Evolutionary conservation across 805 yeast genomes (phyloP), one percentile per base, ranked within the genome.

Genomic region (Starmerella apis): DNA sequence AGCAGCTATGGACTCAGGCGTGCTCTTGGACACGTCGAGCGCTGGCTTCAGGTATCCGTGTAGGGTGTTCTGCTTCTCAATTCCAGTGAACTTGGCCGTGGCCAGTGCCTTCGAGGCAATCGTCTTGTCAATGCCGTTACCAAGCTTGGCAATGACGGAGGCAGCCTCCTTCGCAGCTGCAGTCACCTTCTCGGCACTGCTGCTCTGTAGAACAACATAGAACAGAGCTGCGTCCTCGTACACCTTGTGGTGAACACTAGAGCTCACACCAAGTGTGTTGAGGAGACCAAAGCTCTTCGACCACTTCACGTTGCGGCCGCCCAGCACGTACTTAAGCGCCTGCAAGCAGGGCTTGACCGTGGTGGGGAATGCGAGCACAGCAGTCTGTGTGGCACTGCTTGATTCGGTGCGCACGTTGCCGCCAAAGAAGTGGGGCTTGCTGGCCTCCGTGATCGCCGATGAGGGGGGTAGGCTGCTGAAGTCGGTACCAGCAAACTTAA

Each of bases 181-280:
- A 47, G 83, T 66, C 54, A 82, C 86, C 47, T 69, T 70, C 32
- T 76, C 65, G 52, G 87, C 77, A 57, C 75, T 70, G 32, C 74
- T 64, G 58, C 83, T 84, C 55, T 78, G 63, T 55, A 82, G 81
- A 49, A 78, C 69, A 50, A 86, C 73, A 60, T 82, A 77, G 71
- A 92, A 83, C 62, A 92, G 76, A 51, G 90, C 85, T 53, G 87
- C 85, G 64, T 81, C 87, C 58, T 79, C 72, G 76, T 83, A 87
- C 64, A 77, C 72, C 65, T 73, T 70, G 61, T 83, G 71, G 61
- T 72, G 60, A 55, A 74, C 77, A 50, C 67, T 67, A 56, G 83
- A 66, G 61, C 71, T 65, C 27, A 59, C 74, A 24, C 42, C 42
- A 52, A 72, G 67, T 56, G 62, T 56, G 59, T 77, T 69, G 56